Conservation (phyloP, 1,139 yeast genomes). For the Geotrichum citri-aurantii region DNA sequence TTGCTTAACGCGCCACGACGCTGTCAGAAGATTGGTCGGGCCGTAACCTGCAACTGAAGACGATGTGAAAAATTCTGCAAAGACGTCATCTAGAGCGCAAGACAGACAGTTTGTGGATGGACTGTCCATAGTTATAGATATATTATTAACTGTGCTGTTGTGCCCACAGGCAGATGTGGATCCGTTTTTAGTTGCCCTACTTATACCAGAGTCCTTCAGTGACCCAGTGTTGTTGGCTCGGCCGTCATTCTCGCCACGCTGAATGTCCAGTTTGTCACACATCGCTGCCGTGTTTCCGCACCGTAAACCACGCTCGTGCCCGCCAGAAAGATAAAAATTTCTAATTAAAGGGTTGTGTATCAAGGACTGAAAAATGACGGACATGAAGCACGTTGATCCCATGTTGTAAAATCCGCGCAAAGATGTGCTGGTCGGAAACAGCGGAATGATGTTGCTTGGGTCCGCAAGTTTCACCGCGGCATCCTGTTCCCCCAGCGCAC, state of each 20-base stretch:
- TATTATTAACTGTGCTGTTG: slow-evolving; percentile 27
- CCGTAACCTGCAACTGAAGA: slow-evolving; percentile 61
- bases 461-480: slow-evolving; percentile 11
- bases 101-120: slow-evolving; percentile 32
- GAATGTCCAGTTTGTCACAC: not conserved
- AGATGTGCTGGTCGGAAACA: slow-evolving; percentile 61
- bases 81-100: slow-evolving; percentile 79
- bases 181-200: slow-evolving; percentile 26
- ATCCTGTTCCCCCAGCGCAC: slow-evolving; percentile 17
- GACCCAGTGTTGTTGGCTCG: not conserved
- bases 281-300: not conserved
- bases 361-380: slow-evolving; percentile 77
- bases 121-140: slow-evolving; percentile 16
- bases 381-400: slow-evolving; percentile 97
- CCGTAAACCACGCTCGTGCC: slow-evolving; percentile 40
- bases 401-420: slow-evolving; percentile 82
- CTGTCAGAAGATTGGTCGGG: slow-evolving; percentile 61
- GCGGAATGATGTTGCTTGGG: slow-evolving; percentile 42
- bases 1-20: slow-evolving; percentile 80
- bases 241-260: not conserved
- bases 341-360: slow-evolving; percentile 84
- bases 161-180: slow-evolving; percentile 15
- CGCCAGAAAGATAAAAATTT: slow-evolving; percentile 68
- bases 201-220: slow-evolving; percentile 9
- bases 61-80: slow-evolving; percentile 56